Base-by-base conservation (phyloP, 352 stramenopile species). In the Globisporangium parvum region DNA sequence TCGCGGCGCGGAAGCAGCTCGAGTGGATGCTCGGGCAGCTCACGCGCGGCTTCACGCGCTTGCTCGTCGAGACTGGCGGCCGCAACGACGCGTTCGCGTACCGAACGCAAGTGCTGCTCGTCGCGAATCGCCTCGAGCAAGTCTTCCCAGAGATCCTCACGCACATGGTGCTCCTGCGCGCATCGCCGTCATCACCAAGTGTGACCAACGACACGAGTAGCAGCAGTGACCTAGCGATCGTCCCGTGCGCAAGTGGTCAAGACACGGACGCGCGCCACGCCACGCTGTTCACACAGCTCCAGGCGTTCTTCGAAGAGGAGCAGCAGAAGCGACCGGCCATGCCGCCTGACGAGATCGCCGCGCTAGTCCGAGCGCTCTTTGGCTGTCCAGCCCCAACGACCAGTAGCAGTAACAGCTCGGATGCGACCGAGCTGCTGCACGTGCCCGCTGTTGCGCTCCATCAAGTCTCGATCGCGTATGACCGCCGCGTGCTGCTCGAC, bases 111-210 rank as follows among this genome's bases (percentile, higher is more conserved):
- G 74, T 97, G 17, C 52, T 97, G 31, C 54, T 97, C 26, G 77
- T 96, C 24, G 90, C 83, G 8, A 95, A 97, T 56, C 70, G 92
- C 6, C 60, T 91, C 26, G 90, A 97, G 55, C 89, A 98, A 66
- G 75, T 97, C 21, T 77, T 87, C 14, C 73, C 85, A 2, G 85
- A 95, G 54, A 77, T 96, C 11, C 66, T 86, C 20, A 80, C 77
- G 42, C 79, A 90, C 52, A 71, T 77, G 6, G 67, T 90, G 35
- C 48, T 90, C 21, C 47, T 80, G 17, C 73, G 63, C 24, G 74
- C 73, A 37, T 33, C 37, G 24, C 18, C 37, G 10, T 17, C 37
- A 41, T 12, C 37, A 41, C 0, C 37, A 41, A 18, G 9, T 18
- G 37, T 15, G 37, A 26, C 45, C 51, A 59, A 4, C 21, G n/a